Evolutionary conservation across 2,329 filamentous ascomycete genomes (phyloP).

Genomic region (Zymoseptoria brevis): DNA sequence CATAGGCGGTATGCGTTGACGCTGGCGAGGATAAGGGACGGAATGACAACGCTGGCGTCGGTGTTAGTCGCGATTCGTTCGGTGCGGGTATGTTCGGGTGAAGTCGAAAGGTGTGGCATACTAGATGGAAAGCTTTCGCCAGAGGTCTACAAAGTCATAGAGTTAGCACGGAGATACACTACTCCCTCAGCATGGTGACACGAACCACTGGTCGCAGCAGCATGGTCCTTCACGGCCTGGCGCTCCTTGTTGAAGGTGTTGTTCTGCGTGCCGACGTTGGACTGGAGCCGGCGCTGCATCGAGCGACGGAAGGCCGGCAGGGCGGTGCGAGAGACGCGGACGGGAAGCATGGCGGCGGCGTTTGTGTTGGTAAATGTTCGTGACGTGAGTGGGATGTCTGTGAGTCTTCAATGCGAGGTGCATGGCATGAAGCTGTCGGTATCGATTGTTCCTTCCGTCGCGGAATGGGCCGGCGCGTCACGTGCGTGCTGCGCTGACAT

Average conservation of each 20-base stretch:
- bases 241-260: conserved; percentile 94
- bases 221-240: conserved; percentile 83
- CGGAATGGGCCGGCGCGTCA: neutral
- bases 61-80: conserved; percentile 4
- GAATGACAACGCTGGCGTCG: conserved; percentile 50
- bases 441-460: neutral
- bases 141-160: conserved; percentile 57
- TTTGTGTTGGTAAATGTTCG: conserved; percentile 3
- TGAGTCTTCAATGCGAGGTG: neutral
- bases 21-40: conserved; percentile 60
- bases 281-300: conserved; percentile 16
- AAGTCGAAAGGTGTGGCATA: conserved; percentile 45
- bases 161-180: conserved; percentile 6
- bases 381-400: neutral
- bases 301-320: conserved; percentile 24
- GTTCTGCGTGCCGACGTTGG: conserved; percentile 52
- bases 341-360: conserved; percentile 20
- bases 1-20: conserved; percentile 87
- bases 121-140: conserved; percentile 95
- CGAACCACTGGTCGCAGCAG: conserved; percentile 73
- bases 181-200: conserved; percentile 18
- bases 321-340: conserved; percentile 20
- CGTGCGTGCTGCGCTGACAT: neutral
- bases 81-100: conserved; percentile 5
- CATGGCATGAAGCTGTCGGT: neutral